Conservation (phyloP, 495 filamentous ascomycete genomes). For the Aspergillus hancockii region DNA sequence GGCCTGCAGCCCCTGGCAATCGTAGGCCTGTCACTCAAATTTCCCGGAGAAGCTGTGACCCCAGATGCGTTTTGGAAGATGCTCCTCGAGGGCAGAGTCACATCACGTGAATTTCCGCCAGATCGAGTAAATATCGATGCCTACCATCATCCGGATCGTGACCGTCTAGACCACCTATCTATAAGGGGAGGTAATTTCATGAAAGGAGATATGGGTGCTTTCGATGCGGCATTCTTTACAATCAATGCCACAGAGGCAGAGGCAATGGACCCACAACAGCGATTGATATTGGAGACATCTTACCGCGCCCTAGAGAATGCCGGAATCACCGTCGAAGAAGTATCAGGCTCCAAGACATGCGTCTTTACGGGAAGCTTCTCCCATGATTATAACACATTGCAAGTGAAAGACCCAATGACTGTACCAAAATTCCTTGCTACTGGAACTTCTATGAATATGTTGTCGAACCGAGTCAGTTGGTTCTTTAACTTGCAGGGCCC, state of each 20-base stretch:
- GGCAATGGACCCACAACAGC: constrained; percentile 55
- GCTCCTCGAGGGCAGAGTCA: constrained; percentile 46
- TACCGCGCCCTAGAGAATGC: constrained; percentile 52
- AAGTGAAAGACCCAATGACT: constrained; percentile 14
- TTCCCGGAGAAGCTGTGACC: constrained; percentile 51
- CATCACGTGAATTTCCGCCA: constrained; percentile 49
- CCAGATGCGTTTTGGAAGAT: constrained; percentile 59
- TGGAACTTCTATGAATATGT: constrained; percentile 18
- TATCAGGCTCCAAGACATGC: constrained; percentile 24
- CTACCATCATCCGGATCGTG: constrained; percentile 45
- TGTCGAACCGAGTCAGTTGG: constrained; percentile 46
- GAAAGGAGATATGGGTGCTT: constrained; percentile 41
- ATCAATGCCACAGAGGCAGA: constrained; percentile 47
- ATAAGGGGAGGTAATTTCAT: constrained; percentile 32
- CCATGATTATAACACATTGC: constrained; percentile 22
- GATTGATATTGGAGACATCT: constrained; percentile 47
- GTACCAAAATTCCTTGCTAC: constrained; percentile 14
- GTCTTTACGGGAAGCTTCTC: constrained; percentile 28
- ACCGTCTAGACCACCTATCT: constrained; percentile 23
- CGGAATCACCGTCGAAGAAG: constrained; percentile 30
- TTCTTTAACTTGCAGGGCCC: constrained; percentile 44
- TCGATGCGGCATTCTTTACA: constrained; percentile 55
- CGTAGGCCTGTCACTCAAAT: constrained; percentile 57
- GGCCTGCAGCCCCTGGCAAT: constrained; percentile 51
- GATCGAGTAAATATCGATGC: constrained; percentile 45